Conservation (phyloP, 2,329 filamentous ascomycete species). For the Penicillium sp. region DNA sequence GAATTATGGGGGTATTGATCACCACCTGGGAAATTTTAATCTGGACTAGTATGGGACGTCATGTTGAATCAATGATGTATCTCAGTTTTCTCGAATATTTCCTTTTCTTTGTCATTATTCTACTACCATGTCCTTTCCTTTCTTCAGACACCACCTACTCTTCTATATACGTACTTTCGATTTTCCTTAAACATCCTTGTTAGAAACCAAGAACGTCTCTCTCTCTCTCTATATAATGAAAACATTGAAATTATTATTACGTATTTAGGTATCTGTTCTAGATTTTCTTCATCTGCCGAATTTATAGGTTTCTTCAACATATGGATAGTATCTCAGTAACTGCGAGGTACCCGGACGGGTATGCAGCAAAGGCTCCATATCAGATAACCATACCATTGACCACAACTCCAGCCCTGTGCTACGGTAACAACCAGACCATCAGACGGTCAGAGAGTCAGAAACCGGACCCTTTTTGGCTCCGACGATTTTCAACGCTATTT, state of each 20-base stretch:
- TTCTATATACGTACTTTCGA: background rate
- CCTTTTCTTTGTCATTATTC: background rate
- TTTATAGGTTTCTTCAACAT: background rate
- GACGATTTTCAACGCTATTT: background rate
- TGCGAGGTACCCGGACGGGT: slow-evolving; percentile 3
- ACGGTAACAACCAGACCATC: background rate
- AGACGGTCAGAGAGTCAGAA: background rate
- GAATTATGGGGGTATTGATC: slow-evolving; percentile 33
- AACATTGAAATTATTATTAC: background rate
- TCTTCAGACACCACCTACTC: background rate
- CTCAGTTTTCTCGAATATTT: background rate
- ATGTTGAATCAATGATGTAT: background rate
- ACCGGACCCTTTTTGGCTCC: background rate
- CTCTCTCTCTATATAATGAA: background rate
- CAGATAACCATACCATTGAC: background rate
- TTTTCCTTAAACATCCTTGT: background rate
- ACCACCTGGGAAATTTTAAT: background rate
- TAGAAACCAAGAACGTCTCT: background rate
- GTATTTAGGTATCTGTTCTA: background rate
- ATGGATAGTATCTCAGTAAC: background rate
- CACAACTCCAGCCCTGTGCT: background rate
- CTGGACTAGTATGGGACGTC: background rate
- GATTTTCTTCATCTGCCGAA: background rate
- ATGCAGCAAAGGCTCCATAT: background rate
- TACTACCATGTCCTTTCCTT: background rate